Evolutionary conservation across 192 early-diverging fungal genomes (phyloP).

Genomic region (Backusella liffmaniae): DNA sequence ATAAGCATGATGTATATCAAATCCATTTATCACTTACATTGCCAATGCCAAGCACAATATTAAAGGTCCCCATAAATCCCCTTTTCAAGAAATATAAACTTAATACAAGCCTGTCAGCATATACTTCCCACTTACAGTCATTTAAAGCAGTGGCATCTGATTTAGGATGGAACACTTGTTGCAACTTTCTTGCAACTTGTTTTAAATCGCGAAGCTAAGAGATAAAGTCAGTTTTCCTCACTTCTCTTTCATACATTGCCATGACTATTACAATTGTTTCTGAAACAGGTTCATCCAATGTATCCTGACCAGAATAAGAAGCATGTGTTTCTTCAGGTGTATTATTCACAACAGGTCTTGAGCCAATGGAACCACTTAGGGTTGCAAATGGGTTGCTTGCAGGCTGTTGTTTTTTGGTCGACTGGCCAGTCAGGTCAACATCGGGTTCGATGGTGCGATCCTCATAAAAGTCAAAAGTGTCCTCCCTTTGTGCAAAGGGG

Average conservation of each 20-base stretch:
- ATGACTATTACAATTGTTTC: conserved; percentile 72
- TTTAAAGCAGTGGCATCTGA: conserved; percentile 62
- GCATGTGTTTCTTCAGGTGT: neutral
- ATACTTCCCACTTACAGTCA: conserved; percentile 59
- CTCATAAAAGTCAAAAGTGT: conserved; percentile 11
- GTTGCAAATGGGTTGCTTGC: conserved; percentile 23
- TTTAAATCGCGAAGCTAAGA: conserved; percentile 69
- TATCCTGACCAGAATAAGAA: conserved; percentile 53
- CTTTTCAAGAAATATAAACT: conserved; percentile 47
- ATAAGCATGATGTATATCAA: neutral
- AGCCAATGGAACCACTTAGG: conserved; percentile 32
- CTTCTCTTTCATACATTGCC: neutral
- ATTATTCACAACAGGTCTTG: neutral
- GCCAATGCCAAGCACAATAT: conserved; percentile 91
- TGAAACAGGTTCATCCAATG: conserved; percentile 93
- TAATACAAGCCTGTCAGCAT: conserved; percentile 33
- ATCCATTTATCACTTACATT: conserved; percentile 53
- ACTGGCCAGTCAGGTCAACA: conserved; percentile 34
- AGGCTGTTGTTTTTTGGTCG: conserved; percentile 15
- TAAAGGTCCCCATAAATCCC: conserved; percentile 97
- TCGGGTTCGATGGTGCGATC: conserved; percentile 30
- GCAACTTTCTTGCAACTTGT: conserved; percentile 70
- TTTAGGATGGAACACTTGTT: conserved; percentile 71
- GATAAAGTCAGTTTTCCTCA: neutral
- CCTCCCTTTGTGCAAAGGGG: conserved; percentile 24